Evolutionary conservation across 2,329 filamentous ascomycete genomes (phyloP).

Genomic region (Sporothrix globosa): DNA sequence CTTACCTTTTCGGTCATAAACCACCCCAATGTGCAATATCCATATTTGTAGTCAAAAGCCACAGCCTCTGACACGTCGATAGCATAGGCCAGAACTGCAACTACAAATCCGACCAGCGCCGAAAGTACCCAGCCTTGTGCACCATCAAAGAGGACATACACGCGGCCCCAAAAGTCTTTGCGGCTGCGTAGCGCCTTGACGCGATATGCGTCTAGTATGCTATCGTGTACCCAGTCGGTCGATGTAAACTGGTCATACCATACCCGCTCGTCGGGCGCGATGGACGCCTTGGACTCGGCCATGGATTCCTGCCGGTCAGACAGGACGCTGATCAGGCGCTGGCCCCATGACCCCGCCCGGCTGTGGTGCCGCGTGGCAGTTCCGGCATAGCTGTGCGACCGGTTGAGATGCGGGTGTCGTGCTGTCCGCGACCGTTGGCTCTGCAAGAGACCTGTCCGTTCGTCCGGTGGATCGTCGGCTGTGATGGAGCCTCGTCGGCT

Average conservation of each 20-base stretch:
- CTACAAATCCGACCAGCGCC: constrained; percentile 82
- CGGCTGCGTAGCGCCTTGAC: constrained; percentile 79
- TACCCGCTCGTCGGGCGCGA: constrained; percentile 77
- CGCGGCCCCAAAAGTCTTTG: constrained; percentile 81
- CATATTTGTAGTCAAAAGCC: constrained; percentile 89
- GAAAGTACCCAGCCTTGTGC: constrained; percentile 94
- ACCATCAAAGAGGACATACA: constrained; percentile 78
- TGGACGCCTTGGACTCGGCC: constrained; percentile 65
- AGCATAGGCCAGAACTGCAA: constrained; percentile 82
- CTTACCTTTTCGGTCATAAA: constrained; percentile 67
- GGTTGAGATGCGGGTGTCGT: constrained; percentile 38
- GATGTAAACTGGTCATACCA: constrained; percentile 99
- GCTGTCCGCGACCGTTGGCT: constrained; percentile 35
- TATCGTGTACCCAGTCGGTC: constrained; percentile 97
- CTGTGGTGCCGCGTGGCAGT: constrained; percentile 53
- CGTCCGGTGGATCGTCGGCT: constrained; percentile 40
- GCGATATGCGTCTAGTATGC: constrained; percentile 89
- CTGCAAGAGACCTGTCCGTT: constrained; percentile 41
- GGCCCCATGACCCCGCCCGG: constrained; percentile 61
- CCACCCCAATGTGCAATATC: constrained; percentile 76
- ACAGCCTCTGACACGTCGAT: constrained; percentile 85
- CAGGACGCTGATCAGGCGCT: constrained; percentile 65
- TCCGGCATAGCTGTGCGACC: constrained; percentile 42
- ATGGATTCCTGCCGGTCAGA: constrained; percentile 61
- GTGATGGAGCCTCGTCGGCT: constrained; percentile 38